Evolutionary conservation across 1,284 basidiomycete species (phyloP).

Genomic region (Trametes pubescens): DNA sequence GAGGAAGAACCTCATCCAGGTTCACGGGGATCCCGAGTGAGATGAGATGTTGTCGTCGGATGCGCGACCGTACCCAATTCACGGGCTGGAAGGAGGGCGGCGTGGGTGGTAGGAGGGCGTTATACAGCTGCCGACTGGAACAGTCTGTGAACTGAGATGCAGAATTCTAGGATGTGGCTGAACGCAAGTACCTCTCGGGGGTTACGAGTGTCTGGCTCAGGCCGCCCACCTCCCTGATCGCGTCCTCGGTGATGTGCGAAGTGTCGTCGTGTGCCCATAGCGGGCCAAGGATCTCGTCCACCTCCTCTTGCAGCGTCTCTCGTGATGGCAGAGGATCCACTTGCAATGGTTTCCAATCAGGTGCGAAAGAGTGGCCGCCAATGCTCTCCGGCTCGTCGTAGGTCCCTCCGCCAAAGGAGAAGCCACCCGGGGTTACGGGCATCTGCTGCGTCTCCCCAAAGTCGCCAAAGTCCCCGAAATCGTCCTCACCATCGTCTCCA

Average conservation of each 20-base stretch:
- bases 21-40: constrained; percentile 92
- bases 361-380: constrained; percentile 52
- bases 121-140: constrained; percentile 79
- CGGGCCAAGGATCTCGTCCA: constrained; percentile 72
- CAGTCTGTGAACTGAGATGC: constrained; percentile 40
- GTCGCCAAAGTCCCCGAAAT: constrained; percentile 89
- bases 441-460: constrained; percentile 73
- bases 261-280: constrained; percentile 65
- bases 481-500: constrained; percentile 56
- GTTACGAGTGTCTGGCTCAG: constrained; percentile 79
- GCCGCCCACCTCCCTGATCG: constrained; percentile 82
- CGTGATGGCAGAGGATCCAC: constrained; percentile 71
- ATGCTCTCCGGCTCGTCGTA: constrained; percentile 39
- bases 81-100: constrained; percentile 78
- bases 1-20: constrained; percentile 88
- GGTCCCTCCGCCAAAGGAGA: constrained; percentile 48
- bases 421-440: constrained; percentile 31
- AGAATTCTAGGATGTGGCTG: constrained; percentile 25
- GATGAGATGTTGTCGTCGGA: constrained; percentile 88
- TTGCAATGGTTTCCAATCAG: constrained; percentile 67
- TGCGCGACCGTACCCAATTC: constrained; percentile 91
- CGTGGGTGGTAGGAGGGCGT: constrained; percentile 65
- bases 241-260: constrained; percentile 69
- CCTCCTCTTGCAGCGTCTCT: constrained; percentile 63
- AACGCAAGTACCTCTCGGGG: constrained; percentile 68